A percentile compares a stretch with the other conserved stretches of the same genome.
Conservation (phyloP, 176 grass and related monocot species). For the Saccharum spontaneum region DNA sequence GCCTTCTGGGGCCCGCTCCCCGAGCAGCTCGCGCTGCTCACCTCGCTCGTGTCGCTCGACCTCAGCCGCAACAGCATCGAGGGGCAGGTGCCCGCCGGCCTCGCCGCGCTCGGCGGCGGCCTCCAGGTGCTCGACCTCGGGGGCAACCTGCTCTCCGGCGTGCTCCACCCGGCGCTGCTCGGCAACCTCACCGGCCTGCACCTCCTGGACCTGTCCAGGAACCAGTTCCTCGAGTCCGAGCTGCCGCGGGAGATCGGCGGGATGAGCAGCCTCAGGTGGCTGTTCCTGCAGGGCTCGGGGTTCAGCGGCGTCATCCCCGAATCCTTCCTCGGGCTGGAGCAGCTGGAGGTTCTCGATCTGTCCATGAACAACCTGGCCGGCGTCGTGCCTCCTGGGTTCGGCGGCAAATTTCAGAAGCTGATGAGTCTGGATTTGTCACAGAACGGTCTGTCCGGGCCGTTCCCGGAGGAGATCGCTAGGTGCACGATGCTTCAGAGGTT, state of each 20-base stretch:
- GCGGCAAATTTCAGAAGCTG: conserved; percentile 41
- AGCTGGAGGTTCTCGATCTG: conserved; percentile 63
- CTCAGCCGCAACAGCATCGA: conserved; percentile 75
- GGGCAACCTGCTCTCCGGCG: conserved; percentile 64
- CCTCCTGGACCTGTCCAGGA: conserved; percentile 67
- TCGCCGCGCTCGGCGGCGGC: conserved; percentile 33
- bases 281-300: conserved; percentile 61
- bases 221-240: conserved; percentile 57
- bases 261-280: conserved; percentile 46
- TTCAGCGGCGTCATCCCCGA: conserved; percentile 58
- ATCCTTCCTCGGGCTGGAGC: conserved; percentile 38
- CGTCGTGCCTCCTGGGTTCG: conserved; percentile 51
- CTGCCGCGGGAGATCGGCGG: conserved; percentile 57
- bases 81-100: conserved; percentile 39
- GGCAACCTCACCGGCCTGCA: conserved; percentile 58
- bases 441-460: conserved; percentile 57
- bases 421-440: conserved; percentile 54
- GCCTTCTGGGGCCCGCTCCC: conserved; percentile 70
- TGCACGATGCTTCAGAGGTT: conserved; percentile 63
- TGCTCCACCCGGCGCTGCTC: conserved; percentile 56
- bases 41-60: conserved; percentile 52
- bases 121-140: conserved; percentile 72
- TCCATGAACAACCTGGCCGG: conserved; percentile 71
- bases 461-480: conserved; percentile 46
- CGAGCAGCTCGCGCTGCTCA: conserved; percentile 53